phyloP scores from a whole-genome alignment of 352 stramenopile genomes.

The Phytophthora vignae region DNA sequence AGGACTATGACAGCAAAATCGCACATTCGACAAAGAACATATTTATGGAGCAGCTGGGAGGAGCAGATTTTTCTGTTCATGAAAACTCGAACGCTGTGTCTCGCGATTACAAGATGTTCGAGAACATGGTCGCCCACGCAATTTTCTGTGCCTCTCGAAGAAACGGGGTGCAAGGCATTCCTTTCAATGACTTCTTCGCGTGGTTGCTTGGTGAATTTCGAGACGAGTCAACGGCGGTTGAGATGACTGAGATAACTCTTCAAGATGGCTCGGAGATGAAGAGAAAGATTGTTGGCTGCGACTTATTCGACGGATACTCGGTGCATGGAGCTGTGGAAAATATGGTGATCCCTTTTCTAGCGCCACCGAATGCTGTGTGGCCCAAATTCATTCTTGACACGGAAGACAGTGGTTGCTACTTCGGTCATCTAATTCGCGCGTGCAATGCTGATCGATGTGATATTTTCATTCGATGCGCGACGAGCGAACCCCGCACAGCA shows the following conservation, averaged over 20 bases:
- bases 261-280: neutral
- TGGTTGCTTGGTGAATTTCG: neutral
- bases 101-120: neutral
- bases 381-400: neutral
- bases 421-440: neutral
- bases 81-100: neutral
- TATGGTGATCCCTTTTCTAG: neutral
- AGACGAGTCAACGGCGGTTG: neutral
- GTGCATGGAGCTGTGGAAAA: neutral
- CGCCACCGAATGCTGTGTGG: neutral
- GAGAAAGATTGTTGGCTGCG: neutral
- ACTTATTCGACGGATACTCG: neutral
- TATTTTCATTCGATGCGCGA: neutral
- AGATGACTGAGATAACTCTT: neutral
- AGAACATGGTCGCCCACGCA: neutral
- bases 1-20: neutral
- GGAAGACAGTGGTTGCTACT: neutral
- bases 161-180: neutral
- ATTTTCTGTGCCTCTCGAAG: neutral
- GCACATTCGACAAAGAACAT: neutral
- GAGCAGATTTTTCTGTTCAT: neutral
- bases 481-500: neutral
- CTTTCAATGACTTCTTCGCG: neutral
- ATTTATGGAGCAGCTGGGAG: neutral
- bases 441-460: neutral